Base-by-base conservation (phyloP, 352 stramenopile species). In the Pythium rhizo-oryzae region DNA sequence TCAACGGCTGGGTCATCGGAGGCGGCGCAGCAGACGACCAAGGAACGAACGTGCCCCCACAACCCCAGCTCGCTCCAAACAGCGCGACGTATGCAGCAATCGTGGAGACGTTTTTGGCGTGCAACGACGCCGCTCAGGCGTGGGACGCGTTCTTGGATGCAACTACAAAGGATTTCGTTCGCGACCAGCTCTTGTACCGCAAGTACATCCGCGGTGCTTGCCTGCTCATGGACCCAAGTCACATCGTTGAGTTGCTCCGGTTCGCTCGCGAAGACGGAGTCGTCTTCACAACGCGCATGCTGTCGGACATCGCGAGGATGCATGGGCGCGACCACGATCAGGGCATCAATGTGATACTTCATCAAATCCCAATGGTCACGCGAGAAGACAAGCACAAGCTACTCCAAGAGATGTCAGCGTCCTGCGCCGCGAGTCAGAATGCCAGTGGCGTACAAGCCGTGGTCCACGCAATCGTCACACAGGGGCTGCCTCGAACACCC, bases 31-130 rank as follows among this genome's bases (percentile, higher is more conserved):
- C 7, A 5, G 23, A 24, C 19, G 28, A 52, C 30, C 19, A 50
- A 12, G 28, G 21, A 0, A 33, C 53, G 5, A 25, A 44, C 16
- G 67, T 91, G 11, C 67, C 71, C 19, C 76, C 81, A 44, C 82
- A 90, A 52, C 74, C 76, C 11, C 79, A 88, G 19, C 64, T 93
- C 43, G 35, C 62, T 16, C 85, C 81, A 11, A 89, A 79, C 1
- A 82, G 74, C 19, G 83, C 85, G 50, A 93, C 85, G 12, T 93
- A 86, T 53, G 72, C 88, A 19, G 79, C 83, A 8, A 78, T 91
- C 15, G 76, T 93, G 2, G 82, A 93, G 65, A 83, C 85, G 24
- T 91, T 87, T 61, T 76, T 93, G 30, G 83, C 78, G 44, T 93
- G 79, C 43, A 77, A 75, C 21, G 85, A 90, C 9, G 79, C 88